Evolutionary conservation across 1,139 yeast species (phyloP).

Genomic region (Lodderomyces margitis): DNA sequence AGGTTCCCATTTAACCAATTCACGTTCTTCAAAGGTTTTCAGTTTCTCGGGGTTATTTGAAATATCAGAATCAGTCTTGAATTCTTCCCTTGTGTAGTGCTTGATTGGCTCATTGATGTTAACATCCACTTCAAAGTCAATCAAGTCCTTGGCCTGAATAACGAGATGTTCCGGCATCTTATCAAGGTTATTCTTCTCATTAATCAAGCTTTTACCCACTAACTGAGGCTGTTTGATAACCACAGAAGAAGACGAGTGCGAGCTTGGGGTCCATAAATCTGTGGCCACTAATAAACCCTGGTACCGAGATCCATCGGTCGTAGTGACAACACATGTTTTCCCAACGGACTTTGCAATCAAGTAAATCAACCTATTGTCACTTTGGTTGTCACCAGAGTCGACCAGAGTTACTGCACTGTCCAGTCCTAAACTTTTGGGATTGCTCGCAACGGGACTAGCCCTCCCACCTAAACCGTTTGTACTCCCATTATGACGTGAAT

Average conservation of each 20-base stretch:
- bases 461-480: conserved; percentile 1
- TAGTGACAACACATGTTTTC: conserved; percentile 53
- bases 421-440: background rate
- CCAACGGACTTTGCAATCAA: conserved; percentile 59
- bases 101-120: conserved; percentile 28
- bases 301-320: conserved; percentile 59
- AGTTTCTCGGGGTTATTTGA: conserved; percentile 40
- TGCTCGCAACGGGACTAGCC: background rate
- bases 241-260: conserved; percentile 41
- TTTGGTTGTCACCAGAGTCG: conserved; percentile 4
- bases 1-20: conserved; percentile 84
- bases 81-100: conserved; percentile 22
- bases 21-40: conserved; percentile 51
- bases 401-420: background rate
- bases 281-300: conserved; percentile 54
- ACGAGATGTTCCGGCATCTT: conserved; percentile 47
- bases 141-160: conserved; percentile 58
- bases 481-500: conserved; percentile 18
- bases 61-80: conserved; percentile 85
- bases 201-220: conserved; percentile 31
- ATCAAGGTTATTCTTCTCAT: conserved; percentile 31
- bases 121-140: conserved; percentile 56
- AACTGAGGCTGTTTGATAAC: conserved; percentile 48
- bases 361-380: conserved; percentile 47
- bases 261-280: conserved; percentile 22